Percentiles rank a stretch among this genome's conserved stretches.
Evolutionary conservation across 768 basidiomycete genomes (phyloP).

Genomic region (Mrakia blollopis): DNA sequence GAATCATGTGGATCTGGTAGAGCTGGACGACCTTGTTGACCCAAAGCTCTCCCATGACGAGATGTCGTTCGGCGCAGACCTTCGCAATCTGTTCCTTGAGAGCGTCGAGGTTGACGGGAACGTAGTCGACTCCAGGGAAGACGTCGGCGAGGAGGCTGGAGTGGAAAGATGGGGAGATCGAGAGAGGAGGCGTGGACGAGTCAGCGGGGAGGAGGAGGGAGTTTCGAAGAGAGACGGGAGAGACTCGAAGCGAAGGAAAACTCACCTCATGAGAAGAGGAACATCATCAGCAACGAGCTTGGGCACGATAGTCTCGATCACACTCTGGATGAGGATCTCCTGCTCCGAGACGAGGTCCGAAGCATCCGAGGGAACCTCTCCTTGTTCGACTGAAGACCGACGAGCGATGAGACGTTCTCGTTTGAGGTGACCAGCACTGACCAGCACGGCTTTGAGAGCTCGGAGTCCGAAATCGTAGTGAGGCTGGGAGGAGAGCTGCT

Average conservation of each 20-base stretch:
- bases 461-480: slow-evolving; percentile 99
- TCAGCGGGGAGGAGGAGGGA: too few species aligned
- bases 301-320: slow-evolving; percentile 96
- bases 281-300: slow-evolving; percentile 98
- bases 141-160: slow-evolving; percentile 85
- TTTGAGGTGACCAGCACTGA: slow-evolving; percentile 96
- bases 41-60: slow-evolving; percentile 86
- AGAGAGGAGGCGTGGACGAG: not conserved
- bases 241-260: too few species aligned
- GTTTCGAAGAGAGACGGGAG: too few species aligned
- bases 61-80: slow-evolving; percentile 77
- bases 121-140: slow-evolving; percentile 90
- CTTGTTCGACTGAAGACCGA: slow-evolving; percentile 38
- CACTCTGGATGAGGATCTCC: slow-evolving; percentile 95
- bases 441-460: slow-evolving; percentile 90
- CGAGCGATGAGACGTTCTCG: slow-evolving; percentile 62
- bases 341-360: slow-evolving; percentile 80
- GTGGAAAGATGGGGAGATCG: not conserved
- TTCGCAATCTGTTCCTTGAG: slow-evolving; percentile 78
- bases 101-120: slow-evolving; percentile 79
- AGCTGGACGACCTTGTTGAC: slow-evolving; percentile 91
- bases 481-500: slow-evolving; percentile 92
- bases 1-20: slow-evolving; percentile 99
- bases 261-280: slow-evolving; percentile 78
- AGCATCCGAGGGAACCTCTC: slow-evolving; percentile 44